Evolutionary conservation across 1,284 basidiomycete genomes (phyloP), one percentile per base, ranked within the genome.

Genomic region (Wallemia mellicola): DNA sequence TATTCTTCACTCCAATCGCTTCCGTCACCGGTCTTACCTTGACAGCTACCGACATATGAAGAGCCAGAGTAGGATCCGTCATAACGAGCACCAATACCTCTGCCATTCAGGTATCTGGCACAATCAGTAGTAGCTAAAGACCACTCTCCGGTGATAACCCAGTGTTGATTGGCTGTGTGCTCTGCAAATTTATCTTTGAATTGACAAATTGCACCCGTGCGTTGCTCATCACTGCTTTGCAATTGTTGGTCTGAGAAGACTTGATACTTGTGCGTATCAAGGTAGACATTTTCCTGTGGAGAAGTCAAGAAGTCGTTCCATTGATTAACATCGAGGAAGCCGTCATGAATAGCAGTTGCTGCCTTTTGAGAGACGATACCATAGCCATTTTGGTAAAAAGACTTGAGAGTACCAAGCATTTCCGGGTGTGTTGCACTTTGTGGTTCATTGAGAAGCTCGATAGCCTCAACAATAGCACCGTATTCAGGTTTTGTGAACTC

Each of bases 291-390:
- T 9, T 57, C 61, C 64, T 57, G 30, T 0, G 79, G 77, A 26
- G 73, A 64, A 0, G 75, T 73, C 74, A 83, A 75, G 67, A 81
- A 83, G 54, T 79, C 78, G 59, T 73, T 70, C 83, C 84, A 92
- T 65, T 76, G 82, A 61, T 74, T 76, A 28, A 86, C 71, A 28
- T 78, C 73, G 68, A 87, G 80, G 76, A 94, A 86, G 1, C 83
- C 86, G 67, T 94, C 91, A 66, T 85, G 80, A 59, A 92, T 76
- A 60, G 87, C 73, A 22, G 81, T 76, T 25, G 85, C 67, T 1
- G 59, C 19, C 28, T 59, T 27, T 22, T 17, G 27, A 25, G 59
- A 54, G 9, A 58, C 22, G 17, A 30, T 22, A n/a, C 22, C 22
- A 22, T 48, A 48, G 5, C 38, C 38, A n/a, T 48, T 48, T n/a